Percentiles rank a stretch among this genome's conserved stretches.
Conservation (phyloP, 2,329 filamentous ascomycete genomes). For the Zasmidium angulare region DNA sequence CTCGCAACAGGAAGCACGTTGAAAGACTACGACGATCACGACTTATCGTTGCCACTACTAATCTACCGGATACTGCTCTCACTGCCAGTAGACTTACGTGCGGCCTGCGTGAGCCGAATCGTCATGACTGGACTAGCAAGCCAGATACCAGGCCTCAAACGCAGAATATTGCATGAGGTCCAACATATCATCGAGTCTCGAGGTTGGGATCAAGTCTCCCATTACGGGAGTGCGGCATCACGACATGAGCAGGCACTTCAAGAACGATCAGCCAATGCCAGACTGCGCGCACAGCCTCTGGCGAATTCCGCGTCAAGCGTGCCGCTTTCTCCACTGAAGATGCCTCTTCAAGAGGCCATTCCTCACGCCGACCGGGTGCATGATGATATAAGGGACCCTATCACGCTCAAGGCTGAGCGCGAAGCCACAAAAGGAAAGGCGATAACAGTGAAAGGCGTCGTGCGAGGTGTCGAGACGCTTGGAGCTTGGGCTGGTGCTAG, state of each 20-base stretch:
- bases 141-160: slow-evolving; percentile 74
- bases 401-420: slow-evolving; percentile 59
- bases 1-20: slow-evolving; percentile 59
- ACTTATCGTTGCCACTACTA: slow-evolving; percentile 73
- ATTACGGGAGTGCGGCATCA: slow-evolving; percentile 56
- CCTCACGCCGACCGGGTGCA: slow-evolving; percentile 26
- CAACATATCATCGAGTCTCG: slow-evolving; percentile 62
- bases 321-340: slow-evolving; percentile 22
- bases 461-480: slow-evolving; percentile 67
- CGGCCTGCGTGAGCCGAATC: slow-evolving; percentile 83
- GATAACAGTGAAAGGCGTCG: slow-evolving; percentile 53
- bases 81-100: slow-evolving; percentile 78
- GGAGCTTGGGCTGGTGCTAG: slow-evolving; percentile 76
- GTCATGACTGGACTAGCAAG: slow-evolving; percentile 82
- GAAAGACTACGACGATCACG: slow-evolving; percentile 78
- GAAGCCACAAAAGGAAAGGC: slow-evolving; percentile 46
- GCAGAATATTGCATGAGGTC: slow-evolving; percentile 74
- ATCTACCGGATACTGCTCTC: slow-evolving; percentile 74
- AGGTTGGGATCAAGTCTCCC: slow-evolving; percentile 76
- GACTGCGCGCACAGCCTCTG: slow-evolving; percentile 3
- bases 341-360: slow-evolving; percentile 26
- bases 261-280: slow-evolving; percentile 22
- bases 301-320: slow-evolving; percentile 8
- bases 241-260: slow-evolving; percentile 14
- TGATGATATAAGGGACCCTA: slow-evolving; percentile 37